Evolutionary conservation across 169 alveolate species (phyloP), one percentile per base, ranked within the genome.

Genomic region (Cryptosporidium viatorum): DNA sequence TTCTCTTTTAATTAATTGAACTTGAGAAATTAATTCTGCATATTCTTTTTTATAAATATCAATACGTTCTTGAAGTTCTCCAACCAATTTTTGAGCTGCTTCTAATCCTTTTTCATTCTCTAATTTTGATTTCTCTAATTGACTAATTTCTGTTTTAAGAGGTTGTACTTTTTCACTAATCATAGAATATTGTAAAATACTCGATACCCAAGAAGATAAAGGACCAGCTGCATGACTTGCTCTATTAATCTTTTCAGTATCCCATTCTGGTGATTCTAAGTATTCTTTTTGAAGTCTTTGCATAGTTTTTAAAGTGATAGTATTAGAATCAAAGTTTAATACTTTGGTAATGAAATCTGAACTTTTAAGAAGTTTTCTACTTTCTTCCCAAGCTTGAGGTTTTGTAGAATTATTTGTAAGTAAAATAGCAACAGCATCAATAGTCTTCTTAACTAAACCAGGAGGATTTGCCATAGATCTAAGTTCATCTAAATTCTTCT

Each of bases 161-260:
- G 99, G 99, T 58, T 95, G 97, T 55, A 98, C 98, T 86, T 95
- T 95, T 80, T 95, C 96, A 69, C 94, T 92, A 16, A 97, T 97
- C 62, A 94, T 96, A 48, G 97, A 96, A 74, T 95, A 96, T 37
- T 93, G 92, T 43, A 96, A 91, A 69, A 95, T 92, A 51, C 98
- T 94, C 74, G 94, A 97, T n/a, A 96, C 98, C 99, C 99, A 97
- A 85, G 93, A 93, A 3, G 99, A 98, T 69, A 98, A 80, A n/a
- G 99, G 98, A 10, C 99, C 99, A 8, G 99, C 99, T 6, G 99
- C 99, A 91, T 96, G 93, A 31, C 98, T 96, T 29, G 99, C 99
- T 62, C 93, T 94, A 92, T 93, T 93, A 43, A 98, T 98, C 86
- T 94, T 93, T 26, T 94, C 98, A 16, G 96, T 95, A 84, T 97